phyloP scores from a whole-genome alignment of 2,329 filamentous ascomycete species.

The Cladorrhinum sp. region DNA sequence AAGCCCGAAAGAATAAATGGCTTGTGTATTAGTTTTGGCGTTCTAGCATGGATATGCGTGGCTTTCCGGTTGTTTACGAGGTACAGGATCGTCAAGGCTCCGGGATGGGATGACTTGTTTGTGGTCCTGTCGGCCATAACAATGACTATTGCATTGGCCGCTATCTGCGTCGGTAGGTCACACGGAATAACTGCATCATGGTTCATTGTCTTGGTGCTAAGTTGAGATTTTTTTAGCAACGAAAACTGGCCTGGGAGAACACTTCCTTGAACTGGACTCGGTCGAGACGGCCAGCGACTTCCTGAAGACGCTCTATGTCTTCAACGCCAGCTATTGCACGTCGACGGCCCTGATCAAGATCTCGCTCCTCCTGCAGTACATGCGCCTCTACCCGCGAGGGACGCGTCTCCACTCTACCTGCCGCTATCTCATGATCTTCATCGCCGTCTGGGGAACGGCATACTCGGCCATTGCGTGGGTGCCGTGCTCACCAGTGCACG shows the following conservation, averaged over 20 bases:
- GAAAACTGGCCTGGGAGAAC: constrained; percentile 31
- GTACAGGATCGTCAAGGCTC: constrained; percentile 26
- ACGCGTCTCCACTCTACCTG: constrained; percentile 28
- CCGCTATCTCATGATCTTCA: constrained; percentile 8
- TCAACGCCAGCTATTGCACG: constrained; percentile 32
- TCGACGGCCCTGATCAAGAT: constrained; percentile 38
- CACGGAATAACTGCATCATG: neutral
- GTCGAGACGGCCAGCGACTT: constrained; percentile 13
- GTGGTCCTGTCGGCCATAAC: constrained; percentile 34
- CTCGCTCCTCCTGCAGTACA: constrained; percentile 37
- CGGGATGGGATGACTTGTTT: constrained; percentile 38
- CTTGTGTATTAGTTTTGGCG: constrained; percentile 3
- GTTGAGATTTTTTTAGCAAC: constrained; percentile 12
- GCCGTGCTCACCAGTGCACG: constrained; percentile 28
- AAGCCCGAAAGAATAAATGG: constrained; percentile 29
- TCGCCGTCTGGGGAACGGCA: constrained; percentile 30
- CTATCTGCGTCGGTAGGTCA: constrained; percentile 12
- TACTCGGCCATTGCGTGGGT: constrained; percentile 32
- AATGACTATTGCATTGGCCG: constrained; percentile 7
- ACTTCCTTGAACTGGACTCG: constrained; percentile 24
- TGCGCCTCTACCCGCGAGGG: constrained; percentile 34
- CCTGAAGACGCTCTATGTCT: constrained; percentile 34
- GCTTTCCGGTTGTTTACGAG: constrained; percentile 31
- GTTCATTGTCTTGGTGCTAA: neutral
- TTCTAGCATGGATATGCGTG: constrained; percentile 26